Percentiles rank a stretch among this genome's conserved stretches.
Conservation (phyloP, 768 basidiomycete species). For the Dacryopinax spathularia region DNA sequence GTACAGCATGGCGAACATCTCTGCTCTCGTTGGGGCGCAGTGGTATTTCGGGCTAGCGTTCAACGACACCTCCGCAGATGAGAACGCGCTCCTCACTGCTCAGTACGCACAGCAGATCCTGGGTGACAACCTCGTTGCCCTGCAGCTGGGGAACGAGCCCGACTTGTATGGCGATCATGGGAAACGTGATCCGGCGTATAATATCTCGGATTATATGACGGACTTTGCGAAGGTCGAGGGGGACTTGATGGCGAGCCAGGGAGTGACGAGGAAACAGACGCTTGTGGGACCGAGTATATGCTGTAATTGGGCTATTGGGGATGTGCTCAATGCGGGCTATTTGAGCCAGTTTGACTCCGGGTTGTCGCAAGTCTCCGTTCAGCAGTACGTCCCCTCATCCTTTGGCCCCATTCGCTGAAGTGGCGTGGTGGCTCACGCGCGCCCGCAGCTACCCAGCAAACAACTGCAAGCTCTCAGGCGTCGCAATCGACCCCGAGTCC, state of each 20-base stretch:
- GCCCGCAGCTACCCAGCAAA: constrained; percentile 18
- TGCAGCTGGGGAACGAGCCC: constrained; percentile 26
- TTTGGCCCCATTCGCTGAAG: background rate
- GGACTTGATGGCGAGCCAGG: constrained; percentile 30
- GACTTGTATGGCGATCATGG: constrained; percentile 25
- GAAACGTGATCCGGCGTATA: constrained; percentile 19
- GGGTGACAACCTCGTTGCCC: constrained; percentile 18
- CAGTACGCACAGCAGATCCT: constrained; percentile 27
- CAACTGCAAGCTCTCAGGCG: constrained; percentile 26
- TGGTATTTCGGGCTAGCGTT: constrained; percentile 47
- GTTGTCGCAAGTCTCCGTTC: constrained; percentile 22
- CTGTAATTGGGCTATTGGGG: constrained; percentile 39
- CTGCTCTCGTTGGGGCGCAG: constrained; percentile 40
- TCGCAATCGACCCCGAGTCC: constrained; percentile 26
- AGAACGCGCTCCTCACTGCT: constrained; percentile 33
- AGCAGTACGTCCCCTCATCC: constrained; percentile 23
- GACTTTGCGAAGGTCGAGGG: constrained; percentile 39
- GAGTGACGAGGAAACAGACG: constrained; percentile 30
- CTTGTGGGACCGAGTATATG: constrained; percentile 55
- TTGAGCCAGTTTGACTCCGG: constrained; percentile 18
- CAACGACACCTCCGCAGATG: constrained; percentile 40
- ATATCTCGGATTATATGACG: constrained; percentile 30
- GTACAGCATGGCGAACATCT: constrained; percentile 48
- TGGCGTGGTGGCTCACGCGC: background rate
- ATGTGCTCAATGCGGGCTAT: constrained; percentile 24